A percentile compares a stretch with the other conserved stretches of the same genome.
phyloP scores from a whole-genome alignment of 1,284 basidiomycete genomes.

The Coniferiporia sulphurascens region DNA sequence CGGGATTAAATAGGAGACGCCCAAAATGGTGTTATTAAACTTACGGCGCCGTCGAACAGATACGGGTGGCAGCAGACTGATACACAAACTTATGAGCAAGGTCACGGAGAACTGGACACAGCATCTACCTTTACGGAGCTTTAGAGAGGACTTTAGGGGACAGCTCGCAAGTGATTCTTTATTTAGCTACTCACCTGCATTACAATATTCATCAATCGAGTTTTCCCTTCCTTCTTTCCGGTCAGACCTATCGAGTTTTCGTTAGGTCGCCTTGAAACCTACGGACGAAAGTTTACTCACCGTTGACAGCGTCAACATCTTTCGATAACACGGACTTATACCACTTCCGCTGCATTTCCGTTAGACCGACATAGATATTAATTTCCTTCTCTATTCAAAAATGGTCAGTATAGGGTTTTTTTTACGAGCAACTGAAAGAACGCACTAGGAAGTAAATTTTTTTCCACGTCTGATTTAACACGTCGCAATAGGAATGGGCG shows the following conservation, averaged over 20 bases:
- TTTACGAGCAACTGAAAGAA: slow-evolving; percentile 7
- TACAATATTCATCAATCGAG: slow-evolving; percentile 96
- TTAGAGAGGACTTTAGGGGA: slow-evolving; percentile 3
- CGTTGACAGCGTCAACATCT: slow-evolving; percentile 98
- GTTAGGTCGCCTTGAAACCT: neutral
- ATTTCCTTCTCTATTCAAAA: slow-evolving; percentile 85
- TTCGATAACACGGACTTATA: slow-evolving; percentile 95
- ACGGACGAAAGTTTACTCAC: slow-evolving; percentile 32
- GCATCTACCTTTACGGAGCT: slow-evolving; percentile 56
- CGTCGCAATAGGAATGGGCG: slow-evolving; percentile 92
- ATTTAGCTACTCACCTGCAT: slow-evolving; percentile 73
- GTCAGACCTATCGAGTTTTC: slow-evolving; percentile 53
- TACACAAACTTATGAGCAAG: neutral
- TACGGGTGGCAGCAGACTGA: slow-evolving; percentile 78
- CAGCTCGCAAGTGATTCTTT: neutral
- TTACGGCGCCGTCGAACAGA: slow-evolving; percentile 80
- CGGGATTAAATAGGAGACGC: neutral
- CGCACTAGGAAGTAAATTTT: slow-evolving; percentile 87
- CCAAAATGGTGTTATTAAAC: slow-evolving; percentile 22
- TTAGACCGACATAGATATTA: slow-evolving; percentile 96
- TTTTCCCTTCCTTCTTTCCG: slow-evolving; percentile 99
- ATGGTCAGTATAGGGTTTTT: slow-evolving; percentile 1
- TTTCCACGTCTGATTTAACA: slow-evolving; percentile 98
- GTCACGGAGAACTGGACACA: neutral
- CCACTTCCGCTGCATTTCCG: slow-evolving; percentile 99